phyloP scores from a whole-genome alignment of 2,329 filamentous ascomycete species.

The Monosporascus ibericus region DNA sequence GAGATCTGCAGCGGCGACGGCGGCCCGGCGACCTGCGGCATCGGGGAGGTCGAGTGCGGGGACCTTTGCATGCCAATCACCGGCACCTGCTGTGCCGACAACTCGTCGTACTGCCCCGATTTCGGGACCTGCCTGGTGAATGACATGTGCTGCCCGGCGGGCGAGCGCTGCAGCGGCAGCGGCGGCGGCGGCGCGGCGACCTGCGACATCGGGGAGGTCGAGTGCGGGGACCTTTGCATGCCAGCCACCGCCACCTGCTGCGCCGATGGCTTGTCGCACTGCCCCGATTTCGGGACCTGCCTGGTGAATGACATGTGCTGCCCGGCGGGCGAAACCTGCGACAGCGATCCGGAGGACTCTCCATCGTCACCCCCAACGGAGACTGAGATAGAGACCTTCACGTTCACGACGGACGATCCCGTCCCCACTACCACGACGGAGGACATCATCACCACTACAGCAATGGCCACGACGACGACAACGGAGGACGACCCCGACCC shows the following conservation, averaged over 20 bases:
- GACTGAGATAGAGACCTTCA: not conserved
- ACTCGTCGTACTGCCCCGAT: slow-evolving; percentile 16
- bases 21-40: slow-evolving; percentile 8
- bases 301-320: slow-evolving; percentile 12
- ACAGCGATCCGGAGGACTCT: not conserved
- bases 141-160: slow-evolving; percentile 11
- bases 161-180: slow-evolving; percentile 10
- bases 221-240: slow-evolving; percentile 17
- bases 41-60: slow-evolving; percentile 11
- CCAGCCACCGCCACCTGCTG: slow-evolving; percentile 18
- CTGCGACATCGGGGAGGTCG: slow-evolving; percentile 9
- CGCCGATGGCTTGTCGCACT: slow-evolving; percentile 12
- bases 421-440: too few relatives aligned
- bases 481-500: slow-evolving; percentile 4
- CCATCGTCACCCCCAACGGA: too few relatives aligned
- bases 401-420: not conserved
- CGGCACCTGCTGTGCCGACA: slow-evolving; percentile 17
- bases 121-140: slow-evolving; percentile 16
- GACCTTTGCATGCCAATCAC: slow-evolving; percentile 15
- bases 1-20: slow-evolving; percentile 8
- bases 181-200: slow-evolving; percentile 3
- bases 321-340: slow-evolving; percentile 9
- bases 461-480: not conserved
- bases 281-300: slow-evolving; percentile 18
- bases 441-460: not conserved